phyloP scores from a whole-genome alignment of 495 filamentous ascomycete species.

The Hypoxylon rickii region DNA sequence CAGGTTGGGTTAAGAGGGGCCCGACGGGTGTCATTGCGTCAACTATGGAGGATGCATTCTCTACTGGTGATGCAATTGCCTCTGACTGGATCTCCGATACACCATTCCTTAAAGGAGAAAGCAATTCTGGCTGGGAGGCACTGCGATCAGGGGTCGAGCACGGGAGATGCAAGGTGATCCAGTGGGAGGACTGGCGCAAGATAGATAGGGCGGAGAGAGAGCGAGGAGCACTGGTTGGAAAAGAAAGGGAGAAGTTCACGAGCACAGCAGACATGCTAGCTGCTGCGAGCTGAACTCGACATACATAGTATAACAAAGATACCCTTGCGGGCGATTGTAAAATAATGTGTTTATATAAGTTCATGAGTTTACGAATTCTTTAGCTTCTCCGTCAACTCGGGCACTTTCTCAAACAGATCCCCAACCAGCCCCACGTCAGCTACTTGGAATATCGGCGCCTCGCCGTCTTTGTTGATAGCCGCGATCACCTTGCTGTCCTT shows the following conservation, averaged over 20 bases:
- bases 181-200: conserved; percentile 83
- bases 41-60: conserved; percentile 94
- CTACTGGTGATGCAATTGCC: conserved; percentile 79
- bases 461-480: conserved; percentile 95
- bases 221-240: conserved; percentile 68
- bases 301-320: conserved; percentile 7
- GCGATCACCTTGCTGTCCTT: conserved; percentile 99
- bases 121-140: conserved; percentile 72
- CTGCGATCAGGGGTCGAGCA: conserved; percentile 42
- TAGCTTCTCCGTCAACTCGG: conserved; percentile 94
- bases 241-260: conserved; percentile 83
- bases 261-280: conserved; percentile 78
- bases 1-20: conserved; percentile 95
- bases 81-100: conserved; percentile 63
- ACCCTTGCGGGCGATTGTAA: conserved; percentile 23
- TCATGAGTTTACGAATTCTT: conserved; percentile 58
- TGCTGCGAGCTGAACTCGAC: conserved; percentile 37
- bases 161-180: conserved; percentile 57
- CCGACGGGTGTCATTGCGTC: conserved; percentile 95
- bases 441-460: conserved; percentile 98
- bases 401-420: conserved; percentile 93
- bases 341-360: conserved; percentile 25
- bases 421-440: conserved; percentile 95
- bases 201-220: conserved; percentile 81
- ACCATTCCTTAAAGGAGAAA: conserved; percentile 53